Evolutionary conservation across 768 basidiomycete genomes (phyloP).

Genomic region (Leccinum subtestaceum): DNA sequence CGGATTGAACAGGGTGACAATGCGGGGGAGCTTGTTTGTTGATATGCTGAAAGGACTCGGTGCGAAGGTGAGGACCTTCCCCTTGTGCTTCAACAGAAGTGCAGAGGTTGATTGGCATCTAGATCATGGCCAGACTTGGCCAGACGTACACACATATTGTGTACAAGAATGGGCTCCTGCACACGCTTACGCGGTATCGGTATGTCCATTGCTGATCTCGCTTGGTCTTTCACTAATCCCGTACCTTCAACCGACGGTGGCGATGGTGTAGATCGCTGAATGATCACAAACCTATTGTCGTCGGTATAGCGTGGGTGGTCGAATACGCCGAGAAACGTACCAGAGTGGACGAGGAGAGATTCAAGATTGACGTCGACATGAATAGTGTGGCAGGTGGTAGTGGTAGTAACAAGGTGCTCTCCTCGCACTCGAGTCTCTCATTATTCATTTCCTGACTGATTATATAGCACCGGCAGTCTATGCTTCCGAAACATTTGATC

Average conservation of each 20-base stretch:
- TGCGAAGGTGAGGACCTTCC: constrained; percentile 57
- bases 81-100: background rate
- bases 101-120: background rate
- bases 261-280: constrained; percentile 46
- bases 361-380: constrained; percentile 59
- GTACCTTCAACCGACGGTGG: background rate
- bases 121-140: constrained; percentile 66
- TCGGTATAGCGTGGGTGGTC: constrained; percentile 88
- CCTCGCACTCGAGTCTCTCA: background rate
- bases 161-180: constrained; percentile 77
- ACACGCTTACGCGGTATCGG: constrained; percentile 73
- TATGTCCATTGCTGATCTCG: constrained; percentile 28
- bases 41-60: constrained; percentile 81
- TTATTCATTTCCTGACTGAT: background rate
- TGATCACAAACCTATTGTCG: constrained; percentile 68
- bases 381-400: constrained; percentile 50
- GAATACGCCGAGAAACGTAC: constrained; percentile 72
- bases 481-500: constrained; percentile 61
- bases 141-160: constrained; percentile 81
- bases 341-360: constrained; percentile 62
- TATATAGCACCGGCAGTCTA: constrained; percentile 65
- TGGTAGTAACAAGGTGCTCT: constrained; percentile 57
- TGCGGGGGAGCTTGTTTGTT: constrained; percentile 75
- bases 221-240: background rate
- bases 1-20: constrained; percentile 72